phyloP scores from a whole-genome alignment of 495 filamentous ascomycete species.

The Aspergillus affinis region DNA sequence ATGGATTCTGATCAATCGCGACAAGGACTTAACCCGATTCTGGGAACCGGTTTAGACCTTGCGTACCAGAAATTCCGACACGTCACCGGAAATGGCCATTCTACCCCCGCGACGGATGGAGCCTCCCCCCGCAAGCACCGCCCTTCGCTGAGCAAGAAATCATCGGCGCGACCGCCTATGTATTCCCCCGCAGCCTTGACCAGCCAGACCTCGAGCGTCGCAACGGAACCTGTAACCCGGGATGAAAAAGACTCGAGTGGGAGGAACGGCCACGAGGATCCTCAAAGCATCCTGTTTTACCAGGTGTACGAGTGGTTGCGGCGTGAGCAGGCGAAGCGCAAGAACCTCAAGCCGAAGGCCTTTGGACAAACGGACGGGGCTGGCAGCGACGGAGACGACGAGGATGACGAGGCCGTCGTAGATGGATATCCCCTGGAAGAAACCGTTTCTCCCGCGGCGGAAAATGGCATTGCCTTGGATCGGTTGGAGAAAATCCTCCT shows the following conservation, averaged over 20 bases:
- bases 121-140: conserved; percentile 27
- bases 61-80: conserved; percentile 27
- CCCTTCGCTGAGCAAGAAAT: conserved; percentile 27
- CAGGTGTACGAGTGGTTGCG: conserved; percentile 81
- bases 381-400: conserved; percentile 29
- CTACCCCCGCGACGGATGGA: conserved; percentile 27
- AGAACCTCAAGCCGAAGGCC: conserved; percentile 45
- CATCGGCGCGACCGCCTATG: conserved; percentile 29
- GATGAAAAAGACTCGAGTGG: conserved; percentile 29
- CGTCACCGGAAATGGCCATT: conserved; percentile 22
- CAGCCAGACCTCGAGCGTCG: conserved; percentile 30
- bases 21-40: conserved; percentile 31
- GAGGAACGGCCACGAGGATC: conserved; percentile 33
- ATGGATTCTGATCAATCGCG: conserved; percentile 32
- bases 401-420: conserved; percentile 23
- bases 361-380: conserved; percentile 22
- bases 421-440: conserved; percentile 12
- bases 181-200: conserved; percentile 29
- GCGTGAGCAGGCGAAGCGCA: conserved; percentile 67
- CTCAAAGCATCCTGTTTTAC: conserved; percentile 52
- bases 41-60: conserved; percentile 31
- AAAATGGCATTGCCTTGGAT: conserved; percentile 63
- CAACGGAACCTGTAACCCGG: conserved; percentile 19
- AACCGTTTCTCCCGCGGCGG: conserved; percentile 48
- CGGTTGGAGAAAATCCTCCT: conserved; percentile 66